Evolutionary conservation across 495 filamentous ascomycete genomes (phyloP).

Genomic region (Xylaria palmicola): DNA sequence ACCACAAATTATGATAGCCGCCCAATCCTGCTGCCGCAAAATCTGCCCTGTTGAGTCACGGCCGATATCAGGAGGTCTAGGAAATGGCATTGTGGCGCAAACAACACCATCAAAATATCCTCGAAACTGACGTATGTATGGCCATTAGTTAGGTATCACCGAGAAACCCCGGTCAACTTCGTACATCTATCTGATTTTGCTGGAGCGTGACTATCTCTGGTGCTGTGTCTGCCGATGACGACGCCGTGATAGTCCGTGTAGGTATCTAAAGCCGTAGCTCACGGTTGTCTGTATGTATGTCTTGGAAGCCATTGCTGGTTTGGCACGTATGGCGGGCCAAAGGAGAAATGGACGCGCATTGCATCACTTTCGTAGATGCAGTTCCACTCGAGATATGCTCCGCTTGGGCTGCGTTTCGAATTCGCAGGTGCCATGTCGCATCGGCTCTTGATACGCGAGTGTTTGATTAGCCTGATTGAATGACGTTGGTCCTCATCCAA

Average conservation of each 20-base stretch:
- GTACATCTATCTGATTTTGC: neutral
- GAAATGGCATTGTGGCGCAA: neutral
- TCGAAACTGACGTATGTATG: neutral
- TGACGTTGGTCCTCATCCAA: slow-evolving; percentile 34
- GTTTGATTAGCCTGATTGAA: slow-evolving; percentile 30
- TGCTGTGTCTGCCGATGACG: neutral
- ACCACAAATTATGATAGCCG: neutral
- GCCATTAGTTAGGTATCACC: neutral
- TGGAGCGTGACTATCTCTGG: neutral
- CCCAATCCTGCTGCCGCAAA: neutral
- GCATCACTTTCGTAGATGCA: slow-evolving; percentile 9
- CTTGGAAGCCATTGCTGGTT: neutral
- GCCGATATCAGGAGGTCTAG: neutral
- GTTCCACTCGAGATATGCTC: neutral
- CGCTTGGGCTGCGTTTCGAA: neutral
- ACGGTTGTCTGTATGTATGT: too few relatives aligned
- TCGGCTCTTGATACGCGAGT: slow-evolving; percentile 9
- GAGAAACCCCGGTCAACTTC: neutral
- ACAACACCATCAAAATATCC: neutral
- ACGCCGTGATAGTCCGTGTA: too few relatives aligned
- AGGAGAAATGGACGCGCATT: neutral
- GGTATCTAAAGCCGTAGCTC: neutral
- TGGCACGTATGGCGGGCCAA: neutral
- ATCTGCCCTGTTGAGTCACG: neutral
- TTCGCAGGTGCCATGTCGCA: neutral